Evolutionary conservation across 2,329 filamentous ascomycete genomes (phyloP).

Genomic region (Trichoderma arundinaceum): DNA sequence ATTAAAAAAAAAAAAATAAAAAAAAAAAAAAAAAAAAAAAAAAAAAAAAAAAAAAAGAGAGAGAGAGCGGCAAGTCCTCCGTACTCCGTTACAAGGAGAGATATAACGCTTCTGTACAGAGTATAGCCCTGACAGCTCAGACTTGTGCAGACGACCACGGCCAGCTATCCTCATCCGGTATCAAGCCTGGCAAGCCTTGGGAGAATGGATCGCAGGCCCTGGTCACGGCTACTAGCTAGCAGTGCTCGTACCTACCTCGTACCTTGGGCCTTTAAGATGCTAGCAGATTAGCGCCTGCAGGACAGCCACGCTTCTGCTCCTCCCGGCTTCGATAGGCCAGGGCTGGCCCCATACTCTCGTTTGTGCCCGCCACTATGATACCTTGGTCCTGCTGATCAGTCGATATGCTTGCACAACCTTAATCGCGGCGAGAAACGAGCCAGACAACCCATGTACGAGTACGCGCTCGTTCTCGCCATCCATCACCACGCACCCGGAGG

Average conservation of each 20-base stretch:
- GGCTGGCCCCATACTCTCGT: constrained; percentile 17
- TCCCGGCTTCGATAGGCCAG: constrained; percentile 23
- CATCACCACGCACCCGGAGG: neutral
- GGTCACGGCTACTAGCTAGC: no score
- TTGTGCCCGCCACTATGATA: constrained; percentile 9
- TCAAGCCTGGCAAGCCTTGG: neutral
- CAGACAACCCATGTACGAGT: neutral
- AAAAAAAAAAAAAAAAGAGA: no score
- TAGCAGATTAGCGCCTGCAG: constrained; percentile 28
- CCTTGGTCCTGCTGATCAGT: constrained; percentile 19
- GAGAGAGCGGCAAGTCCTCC: no score
- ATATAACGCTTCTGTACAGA: no score
- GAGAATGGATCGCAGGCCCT: constrained; percentile 9
- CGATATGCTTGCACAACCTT: constrained; percentile 24
- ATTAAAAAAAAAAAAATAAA: no score
- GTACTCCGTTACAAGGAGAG: no score
- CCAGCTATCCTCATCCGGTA: neutral
- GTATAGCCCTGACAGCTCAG: constrained; percentile 22
- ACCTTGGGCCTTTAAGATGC: neutral
- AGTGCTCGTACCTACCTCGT: constrained; percentile 6
- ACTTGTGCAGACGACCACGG: constrained; percentile 15
- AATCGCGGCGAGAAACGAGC: neutral
- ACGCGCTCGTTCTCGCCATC: neutral
- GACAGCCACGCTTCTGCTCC: constrained; percentile 25
- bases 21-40: no score